Base-by-base conservation (phyloP, 306 rosid species). In the Mimosa bimucronata region DNA sequence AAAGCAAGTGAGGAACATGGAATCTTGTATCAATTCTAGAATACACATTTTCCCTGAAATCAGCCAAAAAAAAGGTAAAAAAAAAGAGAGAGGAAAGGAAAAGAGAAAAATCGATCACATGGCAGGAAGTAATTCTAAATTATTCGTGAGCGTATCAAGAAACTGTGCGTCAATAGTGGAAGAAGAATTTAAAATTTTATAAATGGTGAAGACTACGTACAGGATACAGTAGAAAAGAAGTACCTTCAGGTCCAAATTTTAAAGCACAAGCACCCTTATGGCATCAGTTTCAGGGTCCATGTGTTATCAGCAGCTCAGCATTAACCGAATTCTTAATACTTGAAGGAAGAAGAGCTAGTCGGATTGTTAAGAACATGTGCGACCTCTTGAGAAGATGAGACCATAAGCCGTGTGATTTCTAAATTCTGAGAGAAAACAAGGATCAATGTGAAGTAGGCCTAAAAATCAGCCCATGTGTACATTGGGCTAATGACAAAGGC, bases 201-300 rank as follows among this genome's bases (percentile, higher is more conserved):
- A 60, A 45, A 25, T n/a, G 16, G 2, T 9, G 65, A 12, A 62
- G 73, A 72, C 53, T 50, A 42, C 79, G 65, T 73, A 69, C 12
- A 41, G 55, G 18, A 71, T 60, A 79, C 38, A 45, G 41, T 29
- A 7, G 31, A 37, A 18, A 26, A 34, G 45, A 74, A 74, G 74
- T 52, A 40, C 74, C 66, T 34, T 52, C 0, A 58, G 66, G 68
- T 76, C 57, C 46, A 42, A 57, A 55, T 34, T 60, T 34, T 12
- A 23, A 68, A 58, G 73, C 65, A 45, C 34, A 58, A 58, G 73
- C 53, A 45, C 73, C 66, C 80, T 28, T 34, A 48, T 72, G 78
- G 50, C 46, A 71, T 21, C 64, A 29, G 76, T 29, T 21, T 21
- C 44, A 44, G 53, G 31, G 7, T 16, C 65, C 66, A 46, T 21